Evolutionary conservation across 192 early-diverging fungal genomes (phyloP), one percentile per base, ranked within the genome.

Genomic region (Chytriomyces confervae): DNA sequence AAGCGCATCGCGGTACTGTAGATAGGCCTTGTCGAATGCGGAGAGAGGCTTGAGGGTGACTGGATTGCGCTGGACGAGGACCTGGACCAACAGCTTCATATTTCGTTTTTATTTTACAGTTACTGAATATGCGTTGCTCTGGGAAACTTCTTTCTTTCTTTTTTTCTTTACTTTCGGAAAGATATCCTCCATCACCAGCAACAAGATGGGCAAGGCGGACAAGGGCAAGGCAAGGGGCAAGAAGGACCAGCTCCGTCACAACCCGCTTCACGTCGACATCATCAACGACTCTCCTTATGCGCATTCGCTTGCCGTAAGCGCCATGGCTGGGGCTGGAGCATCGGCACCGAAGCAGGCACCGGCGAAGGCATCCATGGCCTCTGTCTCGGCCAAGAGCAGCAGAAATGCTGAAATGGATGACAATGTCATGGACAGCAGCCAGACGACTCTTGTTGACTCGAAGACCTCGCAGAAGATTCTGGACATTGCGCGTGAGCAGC

Each of bases 391-490:
- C 11, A 57, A 57, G 53, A 10, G 43, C 5, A 6, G 5, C 44
- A 46, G 18, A 23, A 57, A 50, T 0, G 57, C 60, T 11, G 64
- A 46, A 10, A 50, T n/a, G 49, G 46, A 69, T 13, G 67, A 69
- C 36, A 24, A 44, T 27, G 64, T 13, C 24, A 4, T 24, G 0
- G 20, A 57, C 53, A 20, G 13, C 53, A 57, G 53, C 11, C 53
- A 57, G 43, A 47, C 67, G 47, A 66, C n/a, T 64, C 51, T 80
- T 67, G 86, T 97, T n/a, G 97, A 98, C 78, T 88, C 92, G 63
- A 96, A 95, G 79, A 92, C 95, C 46, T 97, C 96, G 10, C 89
- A 88, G 82, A 94, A 94, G 74, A 95, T 98, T 86, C 80, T 99
- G 71, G 80, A 90, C 79, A 91, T 99, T 73, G 95, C 94, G 46